Conservation (phyloP, 1,139 yeast species). For the Yamadazyma epiphylla region DNA sequence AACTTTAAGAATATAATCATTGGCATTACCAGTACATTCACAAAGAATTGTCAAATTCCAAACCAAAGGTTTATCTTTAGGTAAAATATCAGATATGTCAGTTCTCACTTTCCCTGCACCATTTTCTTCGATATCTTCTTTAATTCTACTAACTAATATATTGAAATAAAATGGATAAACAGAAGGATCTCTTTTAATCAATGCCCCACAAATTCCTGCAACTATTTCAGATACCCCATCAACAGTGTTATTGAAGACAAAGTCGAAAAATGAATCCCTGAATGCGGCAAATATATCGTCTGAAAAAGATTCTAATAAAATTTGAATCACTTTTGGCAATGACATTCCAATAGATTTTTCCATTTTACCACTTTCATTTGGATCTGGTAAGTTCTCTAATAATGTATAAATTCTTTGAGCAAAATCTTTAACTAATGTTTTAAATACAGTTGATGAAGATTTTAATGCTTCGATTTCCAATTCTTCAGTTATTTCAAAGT, state of each 20-base stretch:
- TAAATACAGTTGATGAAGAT: slow-evolving; percentile 74
- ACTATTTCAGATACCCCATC: slow-evolving; percentile 66
- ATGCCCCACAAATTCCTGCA: slow-evolving; percentile 66
- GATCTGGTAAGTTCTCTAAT: slow-evolving; percentile 75
- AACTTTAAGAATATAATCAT: slow-evolving; percentile 42
- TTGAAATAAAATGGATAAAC: slow-evolving; percentile 43
- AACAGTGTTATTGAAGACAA: slow-evolving; percentile 56
- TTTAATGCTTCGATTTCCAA: slow-evolving; percentile 55
- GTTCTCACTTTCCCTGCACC: slow-evolving; percentile 79
- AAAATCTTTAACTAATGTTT: slow-evolving; percentile 55
- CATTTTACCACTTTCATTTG: slow-evolving; percentile 41
- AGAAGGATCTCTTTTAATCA: slow-evolving; percentile 60
- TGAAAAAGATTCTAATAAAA: slow-evolving; percentile 68
- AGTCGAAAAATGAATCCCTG: slow-evolving; percentile 51
- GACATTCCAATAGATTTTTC: slow-evolving; percentile 54
- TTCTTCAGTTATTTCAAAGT: slow-evolving; percentile 34
- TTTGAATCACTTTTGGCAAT: slow-evolving; percentile 62
- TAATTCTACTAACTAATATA: slow-evolving; percentile 49
- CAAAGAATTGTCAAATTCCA: slow-evolving; percentile 72
- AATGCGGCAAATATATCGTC: slow-evolving; percentile 55
- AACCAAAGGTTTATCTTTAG: slow-evolving; percentile 72
- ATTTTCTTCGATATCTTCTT: slow-evolving; percentile 72
- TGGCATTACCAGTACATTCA: slow-evolving; percentile 71
- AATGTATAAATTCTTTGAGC: slow-evolving; percentile 59
- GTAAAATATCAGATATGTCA: slow-evolving; percentile 57